Conservation (phyloP, 140 eudicot genomes). For the Anethum foeniculum region DNA sequence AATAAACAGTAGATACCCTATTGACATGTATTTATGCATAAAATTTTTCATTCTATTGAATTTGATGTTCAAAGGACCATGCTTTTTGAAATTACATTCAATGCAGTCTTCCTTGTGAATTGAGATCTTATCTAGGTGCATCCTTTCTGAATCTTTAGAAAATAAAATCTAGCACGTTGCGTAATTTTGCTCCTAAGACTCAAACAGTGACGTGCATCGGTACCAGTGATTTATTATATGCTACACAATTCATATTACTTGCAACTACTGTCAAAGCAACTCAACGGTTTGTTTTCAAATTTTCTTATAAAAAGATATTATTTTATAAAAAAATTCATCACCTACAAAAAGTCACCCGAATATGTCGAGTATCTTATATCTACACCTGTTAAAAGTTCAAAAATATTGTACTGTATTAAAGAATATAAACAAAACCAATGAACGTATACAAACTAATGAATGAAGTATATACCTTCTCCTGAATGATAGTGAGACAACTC, state of each 20-base stretch:
- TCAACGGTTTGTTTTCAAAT: neutral
- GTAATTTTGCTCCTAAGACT: neutral
- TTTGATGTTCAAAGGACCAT: neutral
- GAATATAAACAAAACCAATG: neutral
- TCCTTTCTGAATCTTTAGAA: too few species aligned
- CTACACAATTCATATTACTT: neutral
- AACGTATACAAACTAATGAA: neutral
- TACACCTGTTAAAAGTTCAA: neutral
- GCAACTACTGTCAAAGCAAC: neutral
- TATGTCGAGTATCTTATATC: neutral
- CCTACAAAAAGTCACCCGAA: neutral
- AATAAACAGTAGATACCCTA: neutral
- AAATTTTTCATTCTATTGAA: neutral
- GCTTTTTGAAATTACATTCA: neutral
- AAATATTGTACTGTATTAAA: neutral
- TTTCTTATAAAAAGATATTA: neutral
- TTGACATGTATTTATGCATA: neutral
- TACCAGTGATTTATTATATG: neutral
- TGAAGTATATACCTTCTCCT: slow-evolving; percentile 67
- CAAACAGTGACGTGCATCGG: neutral
- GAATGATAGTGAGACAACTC: slow-evolving; percentile 96
- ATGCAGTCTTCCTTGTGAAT: neutral
- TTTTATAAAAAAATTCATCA: neutral
- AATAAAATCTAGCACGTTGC: neutral
- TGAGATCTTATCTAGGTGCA: too few species aligned